A percentile compares a stretch with the other conserved stretches of the same genome.
These are phyloP conservation scores for Hippophae tibetana DNA, from an alignment of 306 rosid species.

Conservation along the genomic window DNA sequence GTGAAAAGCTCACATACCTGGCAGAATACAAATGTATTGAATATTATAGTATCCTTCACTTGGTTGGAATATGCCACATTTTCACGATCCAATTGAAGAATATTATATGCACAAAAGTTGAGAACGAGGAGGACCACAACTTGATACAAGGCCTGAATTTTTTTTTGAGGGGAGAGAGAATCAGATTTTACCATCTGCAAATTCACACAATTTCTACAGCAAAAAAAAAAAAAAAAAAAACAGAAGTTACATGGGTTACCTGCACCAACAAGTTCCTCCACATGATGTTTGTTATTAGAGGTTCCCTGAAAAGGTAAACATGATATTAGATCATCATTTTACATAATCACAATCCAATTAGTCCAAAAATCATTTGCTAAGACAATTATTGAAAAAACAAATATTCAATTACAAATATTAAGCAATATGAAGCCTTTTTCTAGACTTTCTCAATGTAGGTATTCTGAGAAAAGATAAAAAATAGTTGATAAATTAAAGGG, in stretches of 20 bases:
- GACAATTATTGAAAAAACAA: neutral
- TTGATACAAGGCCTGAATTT: slow-evolving; percentile 76
- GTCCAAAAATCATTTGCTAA: neutral
- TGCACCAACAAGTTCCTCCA: slow-evolving; percentile 89
- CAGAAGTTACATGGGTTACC: slow-evolving; percentile 29
- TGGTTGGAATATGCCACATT: slow-evolving; percentile 18
- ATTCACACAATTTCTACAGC: neutral
- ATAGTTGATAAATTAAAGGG: too few relatives aligned
- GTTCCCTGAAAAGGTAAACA: slow-evolving; percentile 55
- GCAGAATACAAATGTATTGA: slow-evolving; percentile 87
- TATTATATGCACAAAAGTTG: slow-evolving; percentile 47
- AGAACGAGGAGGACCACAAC: slow-evolving; percentile 63
- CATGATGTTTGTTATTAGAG: slow-evolving; percentile 94
- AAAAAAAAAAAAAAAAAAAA: neutral
- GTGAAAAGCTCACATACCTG: slow-evolving; percentile 43
- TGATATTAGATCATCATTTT: slow-evolving; percentile 9
- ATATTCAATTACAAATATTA: too few relatives aligned
- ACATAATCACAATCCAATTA: neutral
- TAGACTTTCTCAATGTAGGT: too few relatives aligned
- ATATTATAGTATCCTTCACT: slow-evolving; percentile 75
- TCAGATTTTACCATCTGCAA: slow-evolving; percentile 7
- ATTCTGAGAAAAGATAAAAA: too few relatives aligned
- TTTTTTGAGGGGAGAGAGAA: neutral
- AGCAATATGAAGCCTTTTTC: too few relatives aligned
- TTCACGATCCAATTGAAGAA: slow-evolving; percentile 34